These are phyloP conservation scores for Miscanthus lutarioriparius DNA, from an alignment of 176 grass and related monocot genomes.

Conservation along the genomic window DNA sequence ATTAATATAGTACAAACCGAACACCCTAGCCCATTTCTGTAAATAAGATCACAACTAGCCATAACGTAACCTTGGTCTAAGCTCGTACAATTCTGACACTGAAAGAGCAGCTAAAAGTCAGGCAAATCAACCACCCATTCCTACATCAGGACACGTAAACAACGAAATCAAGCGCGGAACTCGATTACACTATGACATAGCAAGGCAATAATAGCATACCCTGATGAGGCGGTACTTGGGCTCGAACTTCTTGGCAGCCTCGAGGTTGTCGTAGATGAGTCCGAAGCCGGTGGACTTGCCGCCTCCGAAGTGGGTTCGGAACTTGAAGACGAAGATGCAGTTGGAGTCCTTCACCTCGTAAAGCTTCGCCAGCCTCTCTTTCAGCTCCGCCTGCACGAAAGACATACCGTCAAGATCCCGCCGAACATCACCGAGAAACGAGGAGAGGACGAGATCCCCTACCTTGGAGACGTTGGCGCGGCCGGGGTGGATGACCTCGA, in stretches of 20 bases:
- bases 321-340: no score
- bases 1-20: not conserved
- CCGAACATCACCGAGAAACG: not conserved
- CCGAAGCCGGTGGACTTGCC: no score
- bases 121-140: not conserved
- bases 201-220: conserved; percentile 43
- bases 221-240: conserved; percentile 95
- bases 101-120: not conserved
- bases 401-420: not conserved
- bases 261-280: conserved; percentile 47
- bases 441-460: not conserved
- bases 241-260: conserved; percentile 81
- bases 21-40: not conserved
- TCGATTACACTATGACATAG: not conserved
- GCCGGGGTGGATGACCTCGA: conserved; percentile 96
- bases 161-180: not conserved
- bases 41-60: not conserved
- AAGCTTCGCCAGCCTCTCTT: not conserved
- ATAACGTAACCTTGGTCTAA: not conserved
- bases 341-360: no score
- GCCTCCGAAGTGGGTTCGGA: no score
- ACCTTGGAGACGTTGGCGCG: conserved; percentile 97
- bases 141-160: not conserved
- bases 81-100: not conserved
- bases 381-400: conserved; percentile 60